phyloP scores from a whole-genome alignment of 1,284 basidiomycete species.

The Sporisorium iseilematis-ciliati region DNA sequence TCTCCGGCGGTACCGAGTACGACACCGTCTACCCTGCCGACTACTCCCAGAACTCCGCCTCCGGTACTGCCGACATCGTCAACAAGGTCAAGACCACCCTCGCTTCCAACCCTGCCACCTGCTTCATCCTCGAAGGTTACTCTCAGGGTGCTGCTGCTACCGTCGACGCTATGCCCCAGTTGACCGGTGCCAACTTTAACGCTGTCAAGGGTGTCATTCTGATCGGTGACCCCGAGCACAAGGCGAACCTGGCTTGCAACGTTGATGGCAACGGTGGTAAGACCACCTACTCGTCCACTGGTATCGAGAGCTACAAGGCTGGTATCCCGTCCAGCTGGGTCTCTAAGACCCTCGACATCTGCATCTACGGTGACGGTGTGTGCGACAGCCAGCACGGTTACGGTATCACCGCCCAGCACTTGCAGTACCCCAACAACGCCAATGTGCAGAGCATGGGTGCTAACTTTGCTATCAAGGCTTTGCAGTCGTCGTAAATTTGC shows the following conservation, averaged over 20 bases:
- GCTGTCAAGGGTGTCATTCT: conserved; percentile 68
- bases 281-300: conserved; percentile 49
- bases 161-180: conserved; percentile 53
- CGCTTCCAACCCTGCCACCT: conserved; percentile 26
- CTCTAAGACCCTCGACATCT: conserved; percentile 65
- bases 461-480: conserved; percentile 48
- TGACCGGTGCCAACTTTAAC: conserved; percentile 47
- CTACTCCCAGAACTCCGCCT: conserved; percentile 51
- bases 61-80: conserved; percentile 58
- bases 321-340: conserved; percentile 58
- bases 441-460: conserved; percentile 55
- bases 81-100: conserved; percentile 27
- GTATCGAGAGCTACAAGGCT: conserved; percentile 24
- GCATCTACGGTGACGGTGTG: conserved; percentile 65
- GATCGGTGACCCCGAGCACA: conserved; percentile 66
- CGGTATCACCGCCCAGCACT: conserved; percentile 61
- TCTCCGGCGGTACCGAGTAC: conserved; percentile 54
- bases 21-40: conserved; percentile 66
- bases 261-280: conserved; percentile 62
- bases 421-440: conserved; percentile 48
- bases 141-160: conserved; percentile 67
- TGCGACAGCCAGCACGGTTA: conserved; percentile 55
- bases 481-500: conserved; percentile 11
- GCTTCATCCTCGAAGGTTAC: conserved; percentile 54
- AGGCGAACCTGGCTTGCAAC: conserved; percentile 63